These are phyloP conservation scores for Hyaloscypha finlandica DNA, from an alignment of 495 filamentous ascomycete species.

Conservation along the genomic window DNA sequence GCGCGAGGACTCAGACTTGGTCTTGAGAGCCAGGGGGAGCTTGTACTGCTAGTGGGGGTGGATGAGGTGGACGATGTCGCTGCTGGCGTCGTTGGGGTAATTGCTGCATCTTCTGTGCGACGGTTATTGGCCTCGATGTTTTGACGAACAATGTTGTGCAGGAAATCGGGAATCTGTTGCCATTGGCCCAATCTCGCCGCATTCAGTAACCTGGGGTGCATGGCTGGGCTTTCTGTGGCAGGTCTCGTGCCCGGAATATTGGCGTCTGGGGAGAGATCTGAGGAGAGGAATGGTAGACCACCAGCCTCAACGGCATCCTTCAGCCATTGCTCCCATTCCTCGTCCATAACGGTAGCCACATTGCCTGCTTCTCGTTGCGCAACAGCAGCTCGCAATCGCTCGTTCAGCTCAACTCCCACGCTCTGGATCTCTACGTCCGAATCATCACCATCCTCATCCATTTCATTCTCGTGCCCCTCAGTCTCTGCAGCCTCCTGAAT, in stretches of 20 bases:
- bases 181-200: conserved; percentile 47
- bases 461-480: conserved; percentile 42
- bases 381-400: conserved; percentile 69
- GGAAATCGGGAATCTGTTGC: conserved; percentile 51
- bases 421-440: conserved; percentile 71
- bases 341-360: conserved; percentile 65
- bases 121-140: conserved; percentile 26
- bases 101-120: conserved; percentile 12
- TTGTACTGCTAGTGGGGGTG: neutral
- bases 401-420: conserved; percentile 71
- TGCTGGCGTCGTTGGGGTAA: conserved; percentile 14
- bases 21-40: conserved; percentile 7
- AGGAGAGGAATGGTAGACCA: conserved; percentile 42
- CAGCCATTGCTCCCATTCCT: conserved; percentile 84
- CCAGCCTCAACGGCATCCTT: conserved; percentile 74
- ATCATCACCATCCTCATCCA: conserved; percentile 53
- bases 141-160: conserved; percentile 48
- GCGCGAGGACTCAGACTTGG: conserved; percentile 12
- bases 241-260: conserved; percentile 36
- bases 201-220: conserved; percentile 45
- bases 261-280: conserved; percentile 34
- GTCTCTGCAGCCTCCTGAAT: conserved; percentile 37
- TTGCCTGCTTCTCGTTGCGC: conserved; percentile 63
- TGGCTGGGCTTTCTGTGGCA: conserved; percentile 41
- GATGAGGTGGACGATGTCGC: conserved; percentile 1